Conservation (phyloP, 129 eudicot genomes). For the Centrapalus pauciflorus region DNA sequence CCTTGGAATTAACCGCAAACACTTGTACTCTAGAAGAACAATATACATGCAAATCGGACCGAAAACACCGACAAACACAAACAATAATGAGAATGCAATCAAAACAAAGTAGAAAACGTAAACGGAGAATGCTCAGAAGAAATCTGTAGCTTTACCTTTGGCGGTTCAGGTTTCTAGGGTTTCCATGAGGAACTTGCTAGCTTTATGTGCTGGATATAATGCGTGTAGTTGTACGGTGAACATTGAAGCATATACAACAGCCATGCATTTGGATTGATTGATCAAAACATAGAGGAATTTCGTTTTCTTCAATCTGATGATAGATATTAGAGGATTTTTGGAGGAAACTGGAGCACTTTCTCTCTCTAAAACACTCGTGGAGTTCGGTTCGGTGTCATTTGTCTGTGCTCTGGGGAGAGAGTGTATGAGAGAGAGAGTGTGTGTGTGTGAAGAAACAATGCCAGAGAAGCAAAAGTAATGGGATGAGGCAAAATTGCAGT, state of each 20-base stretch:
- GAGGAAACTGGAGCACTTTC: slow-evolving; percentile 3
- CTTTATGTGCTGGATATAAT: slow-evolving; percentile 16
- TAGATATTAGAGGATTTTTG: neutral
- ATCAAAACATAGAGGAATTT: slow-evolving; percentile 6
- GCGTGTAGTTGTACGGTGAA: slow-evolving; percentile 12
- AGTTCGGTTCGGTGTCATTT: slow-evolving; percentile 14
- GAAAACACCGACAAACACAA: neutral
- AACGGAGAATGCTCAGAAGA: neutral
- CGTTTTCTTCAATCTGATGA: slow-evolving; percentile 13
- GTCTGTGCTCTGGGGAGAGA: slow-evolving; percentile 13
- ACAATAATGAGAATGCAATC: neutral
- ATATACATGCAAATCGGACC: slow-evolving; percentile 1
- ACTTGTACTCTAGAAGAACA: neutral
- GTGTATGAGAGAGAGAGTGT: slow-evolving; percentile 9
- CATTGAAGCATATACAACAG: slow-evolving; percentile 8
- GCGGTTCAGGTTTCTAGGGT: slow-evolving; percentile 2
- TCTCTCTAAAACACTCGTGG: slow-evolving; percentile 11
- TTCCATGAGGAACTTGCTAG: neutral
- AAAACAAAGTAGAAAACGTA: neutral
- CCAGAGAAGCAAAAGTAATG: slow-evolving; percentile 28
- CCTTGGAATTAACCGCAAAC: slow-evolving; percentile 1
- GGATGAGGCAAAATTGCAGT: no score
- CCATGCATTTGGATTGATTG: slow-evolving; percentile 17
- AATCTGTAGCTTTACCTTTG: slow-evolving; percentile 4
- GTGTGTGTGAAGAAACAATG: neutral